Percentiles rank a stretch among this genome's conserved stretches.
These are phyloP conservation scores for Fraxinus ornus DNA, from an alignment of 305 asterid genomes.

Conservation along the genomic window DNA sequence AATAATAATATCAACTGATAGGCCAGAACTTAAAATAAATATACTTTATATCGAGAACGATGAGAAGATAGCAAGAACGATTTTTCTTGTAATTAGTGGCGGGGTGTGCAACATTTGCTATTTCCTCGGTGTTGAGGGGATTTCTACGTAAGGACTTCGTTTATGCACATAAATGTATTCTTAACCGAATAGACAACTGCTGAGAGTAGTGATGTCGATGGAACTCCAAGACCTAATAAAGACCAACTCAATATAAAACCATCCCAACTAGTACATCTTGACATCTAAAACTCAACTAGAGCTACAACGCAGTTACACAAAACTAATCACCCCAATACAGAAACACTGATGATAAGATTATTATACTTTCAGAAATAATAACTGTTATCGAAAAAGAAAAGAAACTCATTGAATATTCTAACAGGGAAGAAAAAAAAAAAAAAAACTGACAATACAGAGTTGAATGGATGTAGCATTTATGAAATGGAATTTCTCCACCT, in stretches of 20 bases:
- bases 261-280: neutral
- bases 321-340: conserved; percentile 11
- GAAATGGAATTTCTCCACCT: conserved; percentile 98
- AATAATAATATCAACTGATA: neutral
- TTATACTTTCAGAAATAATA: conserved; percentile 19
- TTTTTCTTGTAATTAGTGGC: neutral
- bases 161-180: neutral
- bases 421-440: neutral
- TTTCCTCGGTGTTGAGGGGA: neutral
- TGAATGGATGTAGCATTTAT: conserved; percentile 29
- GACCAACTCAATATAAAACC: neutral
- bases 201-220: neutral
- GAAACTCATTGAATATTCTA: conserved; percentile 21
- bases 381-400: conserved; percentile 11
- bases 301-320: conserved; percentile 13
- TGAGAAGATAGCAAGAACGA: neutral
- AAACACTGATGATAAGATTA: conserved; percentile 8
- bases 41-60: neutral
- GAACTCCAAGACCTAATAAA: neutral
- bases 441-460: neutral
- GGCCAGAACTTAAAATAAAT: neutral
- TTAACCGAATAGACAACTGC: neutral
- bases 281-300: neutral
- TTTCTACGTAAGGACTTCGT: neutral
- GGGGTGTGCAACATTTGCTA: neutral